Base-by-base conservation (phyloP, 2,329 filamentous ascomycete species). In the Pseudopithomyces maydicus region DNA sequence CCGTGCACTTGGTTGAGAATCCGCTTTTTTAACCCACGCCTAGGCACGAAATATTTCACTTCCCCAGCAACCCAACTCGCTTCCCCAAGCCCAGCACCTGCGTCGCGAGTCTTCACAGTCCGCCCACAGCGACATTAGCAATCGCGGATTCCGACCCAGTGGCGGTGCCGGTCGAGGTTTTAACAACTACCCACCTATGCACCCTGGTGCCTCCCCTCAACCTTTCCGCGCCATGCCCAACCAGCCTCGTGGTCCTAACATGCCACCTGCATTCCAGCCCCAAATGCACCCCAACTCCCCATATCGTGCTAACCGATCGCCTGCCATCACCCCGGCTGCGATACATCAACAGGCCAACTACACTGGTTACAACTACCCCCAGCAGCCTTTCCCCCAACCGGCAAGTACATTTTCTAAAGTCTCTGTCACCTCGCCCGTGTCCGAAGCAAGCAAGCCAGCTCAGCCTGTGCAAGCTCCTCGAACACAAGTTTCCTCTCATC, bases 101-200 rank as follows among this genome's bases (percentile, higher is more conserved):
- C 90, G 94, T 70, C 89, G 92, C 67, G 90, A 94, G 74, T 97
- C 94, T 29, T 89, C 89, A 36, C 92, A 95, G 71, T 96, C 91
- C 20, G 84, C 87, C 62, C 90, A 94, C 75, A 87, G 86, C 73
- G 90, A 93, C 62, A 85, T 88, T 77, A 85, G 83, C 74, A 87
- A 84, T 59, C 71, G 73, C 14, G 70, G 72, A 38, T 81, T 77
- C 58, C 67, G 72, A 22, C 74, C 76, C 12, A 74, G 74, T 55
- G 80, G 77, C 58, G 76, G 78, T 46, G 82, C 81, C 57, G 83
- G 86, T 62, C 83, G 84, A 63, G 80, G 81, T 59, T 70, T 59
- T 62, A 79, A 56, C 38, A 83, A 82, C 68, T 81, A 84, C 58
- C 80, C 79, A 51, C 72, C 70, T 53, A 69, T 71, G 64, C 67